Base-by-base conservation (phyloP, 2,329 filamentous ascomycete species). In the Clarireedia monteithiana region DNA sequence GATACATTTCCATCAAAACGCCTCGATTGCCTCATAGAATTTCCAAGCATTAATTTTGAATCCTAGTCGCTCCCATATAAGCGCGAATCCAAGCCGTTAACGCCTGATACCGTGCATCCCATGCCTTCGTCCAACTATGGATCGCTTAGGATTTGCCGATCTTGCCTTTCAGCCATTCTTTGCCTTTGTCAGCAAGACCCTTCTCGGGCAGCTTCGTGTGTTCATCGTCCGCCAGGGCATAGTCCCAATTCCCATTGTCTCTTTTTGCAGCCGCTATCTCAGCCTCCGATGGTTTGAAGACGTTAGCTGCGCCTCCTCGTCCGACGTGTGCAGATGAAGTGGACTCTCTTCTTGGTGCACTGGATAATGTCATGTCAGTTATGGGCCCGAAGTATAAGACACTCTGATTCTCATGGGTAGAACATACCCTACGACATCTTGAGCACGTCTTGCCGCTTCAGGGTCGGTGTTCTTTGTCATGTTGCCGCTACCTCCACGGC, bases 401-500 rank as follows among this genome's bases (percentile, higher is more conserved):
- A 20, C 30, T 27, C 20, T 10, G 15, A 34, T 15, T 17, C 9
- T 48, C 27, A 14, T 20, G 12, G 24, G 40, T 40, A 30, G 24
- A 14, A 53, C 80, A 68, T 73, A 84, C 81, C 83, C 81, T 58
- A 85, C 83, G 59, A 96, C 89, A 66, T 96, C 91, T 72, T 97
- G 92, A 44, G 84, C 84, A 54, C 83, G 78, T 60, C 91, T 86
- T 38, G 91, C 89, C 68, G 89, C 83, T 44, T 77, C 73, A 3
- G 85, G 83, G 64, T 94, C 86, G 60, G 82, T 83, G 68, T 86
- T 85, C 63, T 74, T 76, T 48, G 87, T 84, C 86, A 96, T 95
- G 75, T 95, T 96, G 58, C 91, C 91, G 4, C 82, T 85, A 30
- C 55, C 91, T 55, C 91, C 91, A 51, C 91, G 88, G 56, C 91